These are phyloP conservation scores for Fusarium euwallaceae DNA, from an alignment of 2,329 filamentous ascomycete species.

Conservation along the genomic window DNA sequence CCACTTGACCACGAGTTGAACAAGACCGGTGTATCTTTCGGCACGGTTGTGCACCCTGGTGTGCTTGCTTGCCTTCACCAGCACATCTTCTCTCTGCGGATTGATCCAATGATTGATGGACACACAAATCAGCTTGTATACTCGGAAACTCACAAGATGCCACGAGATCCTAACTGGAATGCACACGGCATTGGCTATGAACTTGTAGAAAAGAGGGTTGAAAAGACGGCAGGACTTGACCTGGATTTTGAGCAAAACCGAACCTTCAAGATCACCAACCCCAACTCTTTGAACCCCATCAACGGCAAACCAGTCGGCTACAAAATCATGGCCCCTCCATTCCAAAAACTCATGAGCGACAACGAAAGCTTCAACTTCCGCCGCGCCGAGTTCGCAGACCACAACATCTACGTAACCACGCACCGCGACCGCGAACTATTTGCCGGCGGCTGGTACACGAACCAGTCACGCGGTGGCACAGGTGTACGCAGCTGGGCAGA, in stretches of 20 bases:
- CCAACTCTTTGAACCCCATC: constrained; percentile 38
- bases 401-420: constrained; percentile 64
- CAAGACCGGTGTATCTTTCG: constrained; percentile 62
- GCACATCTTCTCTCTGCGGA: constrained; percentile 74
- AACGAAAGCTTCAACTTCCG: constrained; percentile 57
- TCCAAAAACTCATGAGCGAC: constrained; percentile 63
- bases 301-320: constrained; percentile 62
- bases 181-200: constrained; percentile 73
- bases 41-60: constrained; percentile 73
- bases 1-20: constrained; percentile 71
- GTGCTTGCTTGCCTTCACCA: constrained; percentile 78
- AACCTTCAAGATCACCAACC: constrained; percentile 63
- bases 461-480: constrained; percentile 56
- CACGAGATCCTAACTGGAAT: constrained; percentile 65
- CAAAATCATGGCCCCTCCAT: constrained; percentile 61
- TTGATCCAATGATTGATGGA: constrained; percentile 74
- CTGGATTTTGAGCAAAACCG: constrained; percentile 65
- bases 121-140: constrained; percentile 62
- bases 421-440: constrained; percentile 64
- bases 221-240: constrained; percentile 53
- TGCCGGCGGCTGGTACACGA: constrained; percentile 65
- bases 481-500: constrained; percentile 55
- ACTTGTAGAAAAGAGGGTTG: constrained; percentile 62
- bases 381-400: constrained; percentile 60
- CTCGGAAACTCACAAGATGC: constrained; percentile 54